Percentiles rank a stretch among this genome's conserved stretches.
phyloP scores from a whole-genome alignment of 2,329 filamentous ascomycete species.

The Drechslerella coelobrocha region DNA sequence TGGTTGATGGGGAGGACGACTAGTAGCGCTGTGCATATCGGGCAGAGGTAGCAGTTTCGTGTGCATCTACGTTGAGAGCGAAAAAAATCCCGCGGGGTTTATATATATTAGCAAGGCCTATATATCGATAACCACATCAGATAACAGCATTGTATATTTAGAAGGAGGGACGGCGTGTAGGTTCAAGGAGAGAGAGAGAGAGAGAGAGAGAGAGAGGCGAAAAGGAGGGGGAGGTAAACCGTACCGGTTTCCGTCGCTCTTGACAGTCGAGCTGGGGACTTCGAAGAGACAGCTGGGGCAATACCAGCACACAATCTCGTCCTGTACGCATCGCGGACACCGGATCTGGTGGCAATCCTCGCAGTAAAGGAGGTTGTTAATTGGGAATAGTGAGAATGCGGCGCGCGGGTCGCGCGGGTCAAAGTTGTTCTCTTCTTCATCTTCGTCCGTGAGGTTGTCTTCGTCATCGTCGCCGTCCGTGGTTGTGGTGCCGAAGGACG shows the following conservation, averaged over 20 bases:
- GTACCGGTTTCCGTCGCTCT: slow-evolving; percentile 89
- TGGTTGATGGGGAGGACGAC: slow-evolving; percentile 74
- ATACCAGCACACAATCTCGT: slow-evolving; percentile 94
- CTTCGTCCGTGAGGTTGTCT: slow-evolving; percentile 59
- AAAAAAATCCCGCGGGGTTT: too few relatives aligned
- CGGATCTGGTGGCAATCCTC: slow-evolving; percentile 97
- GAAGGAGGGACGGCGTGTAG: slow-evolving; percentile 5
- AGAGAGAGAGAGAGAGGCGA: background rate
- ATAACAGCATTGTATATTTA: background rate
- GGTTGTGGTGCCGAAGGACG: slow-evolving; percentile 42
- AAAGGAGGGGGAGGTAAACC: slow-evolving; percentile 10
- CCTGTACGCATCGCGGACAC: slow-evolving; percentile 86
- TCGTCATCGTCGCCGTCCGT: slow-evolving; percentile 54
- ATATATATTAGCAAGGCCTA: background rate
- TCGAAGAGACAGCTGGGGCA: slow-evolving; percentile 96
- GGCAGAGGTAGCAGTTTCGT: slow-evolving; percentile 94
- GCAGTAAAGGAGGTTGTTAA: slow-evolving; percentile 94
- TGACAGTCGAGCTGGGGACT: slow-evolving; percentile 88
- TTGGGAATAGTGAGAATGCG: slow-evolving; percentile 89
- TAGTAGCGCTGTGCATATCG: slow-evolving; percentile 82
- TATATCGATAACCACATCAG: slow-evolving; percentile 14
- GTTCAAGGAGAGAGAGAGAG: background rate
- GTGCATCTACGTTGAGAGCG: slow-evolving; percentile 71
- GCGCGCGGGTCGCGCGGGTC: slow-evolving; percentile 83
- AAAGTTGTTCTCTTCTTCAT: slow-evolving; percentile 80